phyloP scores from a whole-genome alignment of 2,329 filamentous ascomycete species.

The Cercospora sp. region DNA sequence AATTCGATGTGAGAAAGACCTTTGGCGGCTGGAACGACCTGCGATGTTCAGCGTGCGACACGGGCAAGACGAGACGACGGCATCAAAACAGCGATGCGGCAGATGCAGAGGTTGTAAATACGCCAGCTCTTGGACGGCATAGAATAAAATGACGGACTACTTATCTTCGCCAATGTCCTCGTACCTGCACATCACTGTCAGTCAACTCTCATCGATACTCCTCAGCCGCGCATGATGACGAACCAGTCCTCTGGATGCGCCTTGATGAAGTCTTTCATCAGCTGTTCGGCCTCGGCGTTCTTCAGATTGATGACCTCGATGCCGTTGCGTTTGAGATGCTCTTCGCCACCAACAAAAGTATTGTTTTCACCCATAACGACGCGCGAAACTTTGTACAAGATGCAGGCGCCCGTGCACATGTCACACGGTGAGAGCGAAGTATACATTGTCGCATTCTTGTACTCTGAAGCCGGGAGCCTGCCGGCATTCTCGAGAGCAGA shows the following conservation, averaged over 20 bases:
- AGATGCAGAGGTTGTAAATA: background rate
- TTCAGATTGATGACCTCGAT: slow-evolving; percentile 73
- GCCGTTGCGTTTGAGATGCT: slow-evolving; percentile 65
- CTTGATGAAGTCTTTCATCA: slow-evolving; percentile 72
- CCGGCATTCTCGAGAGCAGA: slow-evolving; percentile 74
- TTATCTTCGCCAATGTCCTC: slow-evolving; percentile 43
- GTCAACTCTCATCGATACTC: slow-evolving; percentile 7
- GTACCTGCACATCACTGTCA: slow-evolving; percentile 37
- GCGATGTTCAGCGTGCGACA: background rate
- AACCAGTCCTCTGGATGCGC: slow-evolving; percentile 69
- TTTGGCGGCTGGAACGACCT: background rate
- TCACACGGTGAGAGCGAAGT: slow-evolving; percentile 78
- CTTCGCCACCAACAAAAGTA: slow-evolving; percentile 72
- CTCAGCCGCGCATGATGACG: slow-evolving; percentile 28
- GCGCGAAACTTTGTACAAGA: slow-evolving; percentile 72
- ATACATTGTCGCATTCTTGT: slow-evolving; percentile 77
- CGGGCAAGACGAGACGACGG: background rate
- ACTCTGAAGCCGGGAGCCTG: slow-evolving; percentile 67
- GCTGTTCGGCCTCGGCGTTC: slow-evolving; percentile 62
- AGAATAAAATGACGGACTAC: slow-evolving; percentile 17
- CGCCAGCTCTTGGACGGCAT: slow-evolving; percentile 7
- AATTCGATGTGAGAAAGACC: background rate
- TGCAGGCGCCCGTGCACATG: slow-evolving; percentile 78
- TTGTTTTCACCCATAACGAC: slow-evolving; percentile 79
- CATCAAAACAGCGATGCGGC: background rate